Conservation (phyloP, 169 alveolate genomes). For the Eimeria falciformis region DNA sequence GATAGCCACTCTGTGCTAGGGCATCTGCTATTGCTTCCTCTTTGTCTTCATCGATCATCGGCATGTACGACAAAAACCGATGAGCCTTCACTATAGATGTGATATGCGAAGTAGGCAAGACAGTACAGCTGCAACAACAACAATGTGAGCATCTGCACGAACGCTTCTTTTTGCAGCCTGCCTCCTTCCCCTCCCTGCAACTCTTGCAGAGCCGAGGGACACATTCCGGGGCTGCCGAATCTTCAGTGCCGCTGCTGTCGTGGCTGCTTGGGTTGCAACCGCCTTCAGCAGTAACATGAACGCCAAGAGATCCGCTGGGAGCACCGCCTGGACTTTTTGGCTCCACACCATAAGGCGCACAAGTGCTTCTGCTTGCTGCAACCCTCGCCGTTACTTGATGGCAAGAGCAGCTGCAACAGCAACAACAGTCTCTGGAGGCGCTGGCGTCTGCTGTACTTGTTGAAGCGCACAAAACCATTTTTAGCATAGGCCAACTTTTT, state of each 20-base stretch:
- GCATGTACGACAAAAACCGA: constrained; percentile 25
- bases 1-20: constrained; percentile 34
- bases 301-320: background rate
- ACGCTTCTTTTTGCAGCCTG: background rate
- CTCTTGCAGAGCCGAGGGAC: too few species aligned
- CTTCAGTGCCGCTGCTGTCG: background rate
- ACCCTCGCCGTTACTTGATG: background rate
- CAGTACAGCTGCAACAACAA: constrained; percentile 29
- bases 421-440: constrained; percentile 25
- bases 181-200: background rate
- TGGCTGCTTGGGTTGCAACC: background rate
- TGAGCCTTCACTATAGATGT: background rate
- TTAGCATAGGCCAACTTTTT: background rate
- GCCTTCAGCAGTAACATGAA: background rate
- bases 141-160: constrained; percentile 23
- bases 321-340: background rate
- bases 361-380: background rate
- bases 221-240: too few species aligned
- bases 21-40: constrained; percentile 55
- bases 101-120: background rate
- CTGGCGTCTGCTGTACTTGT: background rate
- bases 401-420: constrained; percentile 55
- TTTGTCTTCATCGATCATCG: constrained; percentile 6
- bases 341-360: background rate
- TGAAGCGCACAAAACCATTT: constrained; percentile 40